Percentiles rank a stretch among this genome's conserved stretches.
Conservation (phyloP, 2,329 filamentous ascomycete genomes). For the Cadophora malorum region DNA sequence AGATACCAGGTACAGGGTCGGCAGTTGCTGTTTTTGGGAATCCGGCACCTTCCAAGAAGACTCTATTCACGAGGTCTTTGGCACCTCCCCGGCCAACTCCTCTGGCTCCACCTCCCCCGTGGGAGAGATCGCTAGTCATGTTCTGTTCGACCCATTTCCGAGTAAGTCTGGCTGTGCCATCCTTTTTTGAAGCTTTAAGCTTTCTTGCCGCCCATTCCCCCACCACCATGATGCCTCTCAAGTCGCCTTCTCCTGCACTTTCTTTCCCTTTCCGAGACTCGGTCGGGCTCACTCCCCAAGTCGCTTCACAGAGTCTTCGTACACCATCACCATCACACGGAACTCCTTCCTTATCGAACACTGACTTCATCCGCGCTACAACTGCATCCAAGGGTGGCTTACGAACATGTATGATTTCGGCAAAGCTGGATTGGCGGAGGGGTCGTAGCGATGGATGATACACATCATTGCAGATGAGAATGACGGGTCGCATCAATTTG, state of each 20-base stretch:
- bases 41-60: conserved; percentile 80
- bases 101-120: conserved; percentile 74
- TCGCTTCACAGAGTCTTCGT: conserved; percentile 80
- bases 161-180: conserved; percentile 60
- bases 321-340: conserved; percentile 89
- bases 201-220: conserved; percentile 85
- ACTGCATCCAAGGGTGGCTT: conserved; percentile 89
- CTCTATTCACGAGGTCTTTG: conserved; percentile 77
- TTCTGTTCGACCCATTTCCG: conserved; percentile 79
- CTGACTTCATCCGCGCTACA: conserved; percentile 76
- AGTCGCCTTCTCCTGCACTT: conserved; percentile 72
- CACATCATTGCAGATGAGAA: conserved; percentile 96
- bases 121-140: conserved; percentile 69
- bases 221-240: conserved; percentile 84
- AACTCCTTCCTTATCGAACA: conserved; percentile 91
- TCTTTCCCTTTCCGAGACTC: conserved; percentile 73
- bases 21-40: conserved; percentile 55
- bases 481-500: conserved; percentile 82
- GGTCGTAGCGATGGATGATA: conserved; percentile 90
- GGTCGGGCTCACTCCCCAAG: conserved; percentile 80
- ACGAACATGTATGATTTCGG: conserved; percentile 90
- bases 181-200: conserved; percentile 58
- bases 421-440: conserved; percentile 81
- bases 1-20: conserved; percentile 40
- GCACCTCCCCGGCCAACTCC: conserved; percentile 74